phyloP scores from a whole-genome alignment of 495 filamentous ascomycete species.

The Sabuloglossum arenarium region DNA sequence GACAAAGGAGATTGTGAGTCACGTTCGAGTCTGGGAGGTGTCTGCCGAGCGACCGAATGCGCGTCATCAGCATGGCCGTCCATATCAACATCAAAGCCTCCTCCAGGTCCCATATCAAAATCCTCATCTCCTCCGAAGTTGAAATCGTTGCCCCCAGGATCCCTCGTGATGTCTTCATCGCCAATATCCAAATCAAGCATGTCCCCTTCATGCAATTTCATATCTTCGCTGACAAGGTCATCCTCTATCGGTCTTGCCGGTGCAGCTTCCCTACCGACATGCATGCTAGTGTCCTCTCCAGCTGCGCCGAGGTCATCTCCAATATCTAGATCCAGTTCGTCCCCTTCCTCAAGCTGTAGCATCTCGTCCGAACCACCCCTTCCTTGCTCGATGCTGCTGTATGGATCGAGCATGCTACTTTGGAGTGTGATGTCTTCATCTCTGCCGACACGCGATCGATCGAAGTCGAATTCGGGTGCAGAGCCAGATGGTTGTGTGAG shows the following conservation, averaged over 20 bases:
- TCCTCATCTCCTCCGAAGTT: conserved; percentile 21
- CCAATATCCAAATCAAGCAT: conserved; percentile 31
- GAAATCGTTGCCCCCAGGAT: conserved; percentile 5
- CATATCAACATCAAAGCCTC: conserved; percentile 28
- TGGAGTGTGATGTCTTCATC: conserved; percentile 6
- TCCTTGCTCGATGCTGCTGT: conserved; percentile 6
- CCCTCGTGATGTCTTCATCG: conserved; percentile 19
- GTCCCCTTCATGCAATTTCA: conserved; percentile 20
- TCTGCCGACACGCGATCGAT: neutral
- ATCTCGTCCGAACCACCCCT: conserved; percentile 34
- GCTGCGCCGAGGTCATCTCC: conserved; percentile 30
- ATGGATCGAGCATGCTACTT: conserved; percentile 3
- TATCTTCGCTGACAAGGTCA: conserved; percentile 15
- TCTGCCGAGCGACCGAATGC: conserved; percentile 12
- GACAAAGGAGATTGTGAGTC: conserved; percentile 53
- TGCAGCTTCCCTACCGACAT: conserved; percentile 13
- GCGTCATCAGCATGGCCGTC: conserved; percentile 13
- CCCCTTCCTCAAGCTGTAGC: conserved; percentile 31
- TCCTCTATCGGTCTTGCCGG: conserved; percentile 11
- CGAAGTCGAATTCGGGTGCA: neutral
- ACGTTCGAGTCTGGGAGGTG: conserved; percentile 22
- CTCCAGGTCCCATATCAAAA: conserved; percentile 38
- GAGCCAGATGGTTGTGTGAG: conserved; percentile 10
- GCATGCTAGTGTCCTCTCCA: conserved; percentile 22
- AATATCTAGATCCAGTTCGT: conserved; percentile 36